Percentiles rank a stretch among this genome's conserved stretches.
These are phyloP conservation scores for Drechslerella dactyloides DNA, from an alignment of 2,329 filamentous ascomycete species.

Conservation along the genomic window DNA sequence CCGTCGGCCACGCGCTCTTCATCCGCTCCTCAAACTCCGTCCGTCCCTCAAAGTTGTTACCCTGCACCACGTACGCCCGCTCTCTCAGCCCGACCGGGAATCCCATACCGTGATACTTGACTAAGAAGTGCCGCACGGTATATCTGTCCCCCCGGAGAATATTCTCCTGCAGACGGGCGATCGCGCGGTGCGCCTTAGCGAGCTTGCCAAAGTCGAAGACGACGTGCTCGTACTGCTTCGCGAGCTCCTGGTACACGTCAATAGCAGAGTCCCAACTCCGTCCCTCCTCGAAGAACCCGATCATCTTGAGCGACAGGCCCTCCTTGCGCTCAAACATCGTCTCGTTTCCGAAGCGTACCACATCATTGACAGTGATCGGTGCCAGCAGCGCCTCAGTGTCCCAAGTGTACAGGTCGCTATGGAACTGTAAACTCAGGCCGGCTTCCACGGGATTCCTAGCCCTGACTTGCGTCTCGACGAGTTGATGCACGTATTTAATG, in stretches of 20 bases:
- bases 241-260: constrained; percentile 86
- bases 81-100: constrained; percentile 82
- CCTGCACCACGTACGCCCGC: constrained; percentile 92
- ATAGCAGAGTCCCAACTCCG: constrained; percentile 90
- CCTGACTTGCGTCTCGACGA: constrained; percentile 77
- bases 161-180: constrained; percentile 88
- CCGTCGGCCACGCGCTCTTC: constrained; percentile 85
- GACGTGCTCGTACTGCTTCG: constrained; percentile 87
- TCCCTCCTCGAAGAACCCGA: constrained; percentile 92
- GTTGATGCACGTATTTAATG: constrained; percentile 90
- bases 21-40: constrained; percentile 86
- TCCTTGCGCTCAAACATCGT: constrained; percentile 92
- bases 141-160: constrained; percentile 80
- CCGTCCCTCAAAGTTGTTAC: constrained; percentile 75
- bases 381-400: constrained; percentile 60
- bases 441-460: constrained; percentile 84
- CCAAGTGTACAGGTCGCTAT: constrained; percentile 93
- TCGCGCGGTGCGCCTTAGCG: constrained; percentile 84
- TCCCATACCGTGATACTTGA: constrained; percentile 85
- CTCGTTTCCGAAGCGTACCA: constrained; percentile 76
- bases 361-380: constrained; percentile 62
- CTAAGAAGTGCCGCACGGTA: constrained; percentile 86
- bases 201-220: constrained; percentile 91
- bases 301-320: constrained; percentile 89
- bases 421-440: constrained; percentile 83